Base-by-base conservation (phyloP, 2,329 filamentous ascomycete genomes). In the Ilyonectria robusta region DNA sequence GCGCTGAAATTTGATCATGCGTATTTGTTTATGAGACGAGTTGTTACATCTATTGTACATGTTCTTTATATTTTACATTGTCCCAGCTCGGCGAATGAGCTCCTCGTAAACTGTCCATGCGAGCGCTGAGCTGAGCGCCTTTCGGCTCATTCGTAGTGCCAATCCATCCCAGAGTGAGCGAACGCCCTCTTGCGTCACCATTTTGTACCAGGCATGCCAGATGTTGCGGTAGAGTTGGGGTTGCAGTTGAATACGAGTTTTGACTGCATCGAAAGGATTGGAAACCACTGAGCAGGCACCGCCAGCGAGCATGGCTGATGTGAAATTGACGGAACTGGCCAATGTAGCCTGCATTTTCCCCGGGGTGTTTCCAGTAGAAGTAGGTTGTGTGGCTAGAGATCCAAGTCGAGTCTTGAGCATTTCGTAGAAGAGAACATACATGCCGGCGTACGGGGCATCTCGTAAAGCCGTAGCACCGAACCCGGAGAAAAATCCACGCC, bases 91-190 rank as follows among this genome's bases (percentile, higher is more conserved):
- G 67, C 95, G 85, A 69, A 98, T 92, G 74, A 98, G 81, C 80
- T 98, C 95, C 83, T 99, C 96, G 78, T 99, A 99, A 46, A 98
- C 86, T 10, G 95, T 98, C 96, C 96, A 99, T 8, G 95, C 95
- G 72, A 98, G 85, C n/a, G 96, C 96, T 59, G 93, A 95, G 80
- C 95, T 98, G 50, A 98, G 82, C 6, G 94, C 95, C 81, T 99
- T 99, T 73, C 96, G 88, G 51, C 91, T 93, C 86, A 98, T 97
- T 63, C 96, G 88, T 72, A 99, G 84, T 1, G 89, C 93, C 62
- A 99, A 81, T 1, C 96, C 96, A 79, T 96, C 93, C 81, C 96
- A 95, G 65, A 99, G 85, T 67, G 93, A 93, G 60, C 92, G 87
- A 21, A 93, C 74, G 0, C 95, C 95, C 70, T 98, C 95, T 75